These are phyloP conservation scores for Croton setiger DNA, from an alignment of 441 rosid genomes.

Conservation along the genomic window DNA sequence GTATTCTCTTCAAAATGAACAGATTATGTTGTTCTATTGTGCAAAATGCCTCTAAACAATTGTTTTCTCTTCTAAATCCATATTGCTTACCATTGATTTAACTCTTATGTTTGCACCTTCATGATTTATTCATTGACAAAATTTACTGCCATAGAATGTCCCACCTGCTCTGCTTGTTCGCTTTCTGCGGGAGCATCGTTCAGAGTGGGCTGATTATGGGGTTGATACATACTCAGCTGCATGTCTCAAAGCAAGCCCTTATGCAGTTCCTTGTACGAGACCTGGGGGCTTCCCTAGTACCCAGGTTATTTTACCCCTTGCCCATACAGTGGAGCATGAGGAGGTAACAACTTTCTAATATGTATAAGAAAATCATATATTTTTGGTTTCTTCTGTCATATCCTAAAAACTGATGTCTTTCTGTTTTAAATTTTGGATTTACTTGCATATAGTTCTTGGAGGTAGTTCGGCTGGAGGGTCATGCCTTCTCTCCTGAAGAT, in stretches of 20 bases:
- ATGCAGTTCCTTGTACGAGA: conserved; percentile 68
- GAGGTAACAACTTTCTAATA: conserved; percentile 49
- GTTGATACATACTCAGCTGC: conserved; percentile 82
- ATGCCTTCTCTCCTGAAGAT: conserved; percentile 85
- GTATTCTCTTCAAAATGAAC: conserved; percentile 30
- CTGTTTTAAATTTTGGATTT: neutral
- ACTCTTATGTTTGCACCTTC: neutral
- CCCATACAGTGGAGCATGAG: conserved; percentile 85
- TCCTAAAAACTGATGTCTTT: neutral
- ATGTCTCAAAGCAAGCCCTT: conserved; percentile 76
- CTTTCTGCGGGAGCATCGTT: conserved; percentile 89
- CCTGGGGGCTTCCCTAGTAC: conserved; percentile 84
- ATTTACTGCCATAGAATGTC: conserved; percentile 45
- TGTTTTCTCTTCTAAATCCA: neutral
- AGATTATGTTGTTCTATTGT: neutral
- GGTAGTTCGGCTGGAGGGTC: conserved; percentile 88
- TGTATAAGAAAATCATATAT: conserved; percentile 5
- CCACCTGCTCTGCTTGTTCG: conserved; percentile 85
- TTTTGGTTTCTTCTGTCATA: neutral
- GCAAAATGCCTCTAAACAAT: neutral
- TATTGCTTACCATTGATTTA: neutral
- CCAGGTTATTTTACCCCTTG: conserved; percentile 86
- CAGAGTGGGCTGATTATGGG: conserved; percentile 96
- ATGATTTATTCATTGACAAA: neutral
- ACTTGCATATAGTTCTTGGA: conserved; percentile 58